Percentiles rank a stretch among this genome's conserved stretches.
These are phyloP conservation scores for Vitis amurensis DNA, from an alignment of 164 flowering plant species.

Conservation along the genomic window DNA sequence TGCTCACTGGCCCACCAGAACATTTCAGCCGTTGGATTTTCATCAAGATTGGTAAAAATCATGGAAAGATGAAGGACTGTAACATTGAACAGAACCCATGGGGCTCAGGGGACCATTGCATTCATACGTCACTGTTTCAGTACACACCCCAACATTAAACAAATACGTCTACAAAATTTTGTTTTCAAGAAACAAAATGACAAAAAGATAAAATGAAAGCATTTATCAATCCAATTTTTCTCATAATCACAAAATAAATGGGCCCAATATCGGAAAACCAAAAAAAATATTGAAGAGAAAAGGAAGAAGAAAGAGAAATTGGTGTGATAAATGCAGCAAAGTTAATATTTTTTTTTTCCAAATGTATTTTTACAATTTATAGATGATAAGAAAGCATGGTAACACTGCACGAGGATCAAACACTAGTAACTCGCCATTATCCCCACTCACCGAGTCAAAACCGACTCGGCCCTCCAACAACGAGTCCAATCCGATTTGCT, in stretches of 20 bases:
- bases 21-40: too few relatives aligned
- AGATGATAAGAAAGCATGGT: slow-evolving; percentile 93
- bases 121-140: background rate
- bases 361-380: slow-evolving; percentile 50
- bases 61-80: too few relatives aligned
- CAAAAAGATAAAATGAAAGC: slow-evolving; percentile 5
- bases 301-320: slow-evolving; percentile 11
- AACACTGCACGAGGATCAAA: slow-evolving; percentile 88
- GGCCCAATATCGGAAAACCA: background rate
- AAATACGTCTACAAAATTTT: background rate
- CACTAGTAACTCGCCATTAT: slow-evolving; percentile 73
- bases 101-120: background rate
- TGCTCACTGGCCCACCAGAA: too few relatives aligned
- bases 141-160: background rate
- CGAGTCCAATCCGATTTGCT: slow-evolving; percentile 47
- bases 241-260: slow-evolving; percentile 1
- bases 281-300: slow-evolving; percentile 26
- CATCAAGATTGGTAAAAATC: too few relatives aligned
- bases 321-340: slow-evolving; percentile 3
- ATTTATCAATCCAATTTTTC: slow-evolving; percentile 30
- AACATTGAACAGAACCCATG: too few relatives aligned
- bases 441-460: slow-evolving; percentile 83
- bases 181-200: background rate
- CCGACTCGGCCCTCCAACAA: slow-evolving; percentile 45
- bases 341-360: background rate